Conservation (phyloP, 2,329 filamentous ascomycete species). For the Bretziella fagacearum region DNA sequence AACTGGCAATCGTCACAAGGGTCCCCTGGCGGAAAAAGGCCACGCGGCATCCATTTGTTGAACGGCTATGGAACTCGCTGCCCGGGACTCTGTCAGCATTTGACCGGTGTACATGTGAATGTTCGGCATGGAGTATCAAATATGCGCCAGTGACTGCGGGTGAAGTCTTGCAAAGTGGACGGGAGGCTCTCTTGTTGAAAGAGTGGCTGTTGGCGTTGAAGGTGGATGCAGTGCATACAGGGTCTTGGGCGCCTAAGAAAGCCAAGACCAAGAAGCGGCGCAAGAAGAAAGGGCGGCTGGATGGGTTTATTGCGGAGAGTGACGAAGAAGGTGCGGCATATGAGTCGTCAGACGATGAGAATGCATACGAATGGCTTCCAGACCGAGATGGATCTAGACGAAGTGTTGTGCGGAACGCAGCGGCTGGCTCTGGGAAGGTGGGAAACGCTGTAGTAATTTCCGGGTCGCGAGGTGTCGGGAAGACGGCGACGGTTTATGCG, state of each 20-base stretch:
- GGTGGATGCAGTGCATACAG: conserved; percentile 58
- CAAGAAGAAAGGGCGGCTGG: conserved; percentile 48
- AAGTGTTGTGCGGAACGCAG: conserved; percentile 15
- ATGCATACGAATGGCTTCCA: conserved; percentile 8
- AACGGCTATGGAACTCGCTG: conserved; percentile 42
- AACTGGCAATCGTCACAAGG: conserved; percentile 18
- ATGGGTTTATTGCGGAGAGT: conserved; percentile 71
- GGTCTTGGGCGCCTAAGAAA: conserved; percentile 22
- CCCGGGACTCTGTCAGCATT: conserved; percentile 54
- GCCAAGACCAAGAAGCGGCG: conserved; percentile 28
- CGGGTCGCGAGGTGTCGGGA: conserved; percentile 78
- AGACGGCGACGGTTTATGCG: conserved; percentile 82
- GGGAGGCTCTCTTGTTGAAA: conserved; percentile 52
- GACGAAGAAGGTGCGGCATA: conserved; percentile 28
- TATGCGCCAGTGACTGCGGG: conserved; percentile 55
- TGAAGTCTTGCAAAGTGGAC: conserved; percentile 59
- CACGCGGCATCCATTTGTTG: conserved; percentile 40
- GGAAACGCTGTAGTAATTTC: conserved; percentile 74
- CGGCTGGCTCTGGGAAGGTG: conserved; percentile 27
- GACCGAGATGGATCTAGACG: conserved; percentile 1
- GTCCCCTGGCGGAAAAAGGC: background rate
- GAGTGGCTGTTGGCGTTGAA: conserved; percentile 68
- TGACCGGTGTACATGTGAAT: conserved; percentile 62
- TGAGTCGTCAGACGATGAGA: conserved; percentile 36
- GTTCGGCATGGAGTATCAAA: conserved; percentile 60